A percentile compares a stretch with the other conserved stretches of the same genome.
Evolutionary conservation across 225 moss, liverwort and hornwort genomes (phyloP).

Genomic region (Rhytidiadelphus loreus): DNA sequence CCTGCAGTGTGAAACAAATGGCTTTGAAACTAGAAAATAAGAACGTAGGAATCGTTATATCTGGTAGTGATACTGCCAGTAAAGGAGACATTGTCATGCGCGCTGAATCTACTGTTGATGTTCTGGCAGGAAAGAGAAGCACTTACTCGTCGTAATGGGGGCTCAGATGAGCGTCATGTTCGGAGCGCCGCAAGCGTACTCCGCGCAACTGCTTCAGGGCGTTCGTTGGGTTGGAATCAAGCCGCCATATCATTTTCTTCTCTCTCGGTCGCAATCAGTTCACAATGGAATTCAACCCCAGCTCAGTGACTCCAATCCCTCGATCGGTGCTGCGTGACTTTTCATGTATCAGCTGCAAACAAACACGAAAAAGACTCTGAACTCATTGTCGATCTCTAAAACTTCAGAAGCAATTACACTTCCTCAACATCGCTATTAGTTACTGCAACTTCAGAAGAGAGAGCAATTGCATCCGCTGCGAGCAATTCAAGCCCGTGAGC

Average conservation of each 20-base stretch:
- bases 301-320: not conserved
- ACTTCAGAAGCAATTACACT: not conserved
- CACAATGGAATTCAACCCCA: not conserved
- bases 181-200: constrained; percentile 19
- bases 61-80: not conserved
- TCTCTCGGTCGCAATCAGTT: not conserved
- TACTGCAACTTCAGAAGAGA: not conserved
- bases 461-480: not conserved
- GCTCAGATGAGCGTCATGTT: constrained; percentile 7
- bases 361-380: not conserved
- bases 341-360: not conserved
- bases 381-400: not conserved
- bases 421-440: not conserved
- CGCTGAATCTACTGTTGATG: not conserved
- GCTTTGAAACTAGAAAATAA: not conserved
- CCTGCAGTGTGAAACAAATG: not conserved
- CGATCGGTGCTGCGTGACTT: not conserved
- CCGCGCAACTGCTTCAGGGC: constrained; percentile 27
- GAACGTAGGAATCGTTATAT: not conserved
- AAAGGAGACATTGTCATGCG: not conserved
- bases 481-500: not conserved
- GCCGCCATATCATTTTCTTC: constrained; percentile 20
- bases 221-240: not conserved
- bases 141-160: constrained; percentile 7
- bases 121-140: not conserved